Base-by-base conservation (phyloP, 2,329 filamentous ascomycete genomes). In the Talaromyces sp. region DNA sequence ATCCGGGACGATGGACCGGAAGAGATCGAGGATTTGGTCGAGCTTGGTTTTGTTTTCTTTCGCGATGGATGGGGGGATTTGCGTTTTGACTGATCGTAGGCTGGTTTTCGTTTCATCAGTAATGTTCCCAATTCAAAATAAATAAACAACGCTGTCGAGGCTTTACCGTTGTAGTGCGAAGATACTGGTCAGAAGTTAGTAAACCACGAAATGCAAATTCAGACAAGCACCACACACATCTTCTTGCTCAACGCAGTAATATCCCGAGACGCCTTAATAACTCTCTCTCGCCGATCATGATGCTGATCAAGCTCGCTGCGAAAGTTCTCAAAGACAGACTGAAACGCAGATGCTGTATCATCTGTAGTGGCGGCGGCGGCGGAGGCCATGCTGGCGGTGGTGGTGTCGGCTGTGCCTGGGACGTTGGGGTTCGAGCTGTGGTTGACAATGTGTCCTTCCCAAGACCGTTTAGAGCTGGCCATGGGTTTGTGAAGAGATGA, bases 181-280 rank as follows among this genome's bases (percentile, higher is more conserved):
- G 68, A 95, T 95, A 62, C 90, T 93, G 15, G 7, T 39, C 36
- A 39, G 6, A 39, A n/a, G 36, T 39, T 5, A 39, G 36, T n/a
- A n/a, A n/a, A 8, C 2, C 6, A 39, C 3, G 6, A 39, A 2
- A 39, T n/a, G 36, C 6, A 39, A 17, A n/a, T 8, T 8, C 6
- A 39, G n/a, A 39, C 8, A n/a, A 39, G 4, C 1, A 39, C 36
- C 15, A 67, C 82, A 78, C 77, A 96, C 92, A 98, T 96, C 80
- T 98, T 99, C 82, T 99, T 99, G 77, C 92, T 96, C 59, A 92
- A 81, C 0, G 92, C 92, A 7, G 95, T 99, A 62, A 99, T 90
- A 74, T 99, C 95, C 64, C 93, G 83, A 9, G 91, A 96, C 2
- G 88, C 89, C 80, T 98, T 99, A 71, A 96, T 90, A 67, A 96